These are phyloP conservation scores for Fusarium sp. DNA, from an alignment of 2,329 filamentous ascomycete genomes.

Conservation along the genomic window DNA sequence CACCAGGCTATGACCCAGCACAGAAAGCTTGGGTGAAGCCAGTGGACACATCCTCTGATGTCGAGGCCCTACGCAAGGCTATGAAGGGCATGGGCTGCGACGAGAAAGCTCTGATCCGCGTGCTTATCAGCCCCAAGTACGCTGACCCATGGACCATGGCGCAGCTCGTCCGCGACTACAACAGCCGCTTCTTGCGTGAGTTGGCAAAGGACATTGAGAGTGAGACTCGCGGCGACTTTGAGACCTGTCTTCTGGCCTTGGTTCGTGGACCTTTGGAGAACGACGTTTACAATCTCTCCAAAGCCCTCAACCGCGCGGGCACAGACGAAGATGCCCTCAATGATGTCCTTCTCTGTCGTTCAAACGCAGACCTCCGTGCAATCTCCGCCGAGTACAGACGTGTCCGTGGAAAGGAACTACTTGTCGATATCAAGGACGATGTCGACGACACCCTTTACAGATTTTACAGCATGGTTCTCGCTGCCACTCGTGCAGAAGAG, in stretches of 20 bases:
- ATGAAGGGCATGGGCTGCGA: conserved; percentile 55
- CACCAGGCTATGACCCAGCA: conserved; percentile 47
- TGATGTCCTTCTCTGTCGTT: conserved; percentile 53
- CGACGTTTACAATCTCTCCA: conserved; percentile 49
- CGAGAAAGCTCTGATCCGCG: conserved; percentile 48
- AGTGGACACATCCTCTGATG: conserved; percentile 50
- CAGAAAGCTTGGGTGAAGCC: conserved; percentile 44
- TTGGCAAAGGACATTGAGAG: conserved; percentile 52
- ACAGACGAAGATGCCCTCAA: conserved; percentile 53
- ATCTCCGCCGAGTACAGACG: conserved; percentile 50
- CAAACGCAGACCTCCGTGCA: conserved; percentile 53
- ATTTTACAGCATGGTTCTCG: conserved; percentile 53
- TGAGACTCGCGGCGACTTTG: conserved; percentile 50
- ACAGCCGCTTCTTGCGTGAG: conserved; percentile 51
- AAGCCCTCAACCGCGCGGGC: conserved; percentile 49
- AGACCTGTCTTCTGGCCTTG: conserved; percentile 50
- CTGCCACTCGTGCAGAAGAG: conserved; percentile 48
- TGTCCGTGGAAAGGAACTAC: conserved; percentile 47
- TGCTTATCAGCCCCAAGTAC: conserved; percentile 51
- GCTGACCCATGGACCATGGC: conserved; percentile 51
- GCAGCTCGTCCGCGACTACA: conserved; percentile 51
- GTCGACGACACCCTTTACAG: conserved; percentile 50
- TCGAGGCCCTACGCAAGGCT: conserved; percentile 50
- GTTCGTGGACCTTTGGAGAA: conserved; percentile 51
- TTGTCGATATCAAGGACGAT: conserved; percentile 50